Conservation (phyloP, 768 basidiomycete species). For the Hortiboletus flavorubellus region DNA sequence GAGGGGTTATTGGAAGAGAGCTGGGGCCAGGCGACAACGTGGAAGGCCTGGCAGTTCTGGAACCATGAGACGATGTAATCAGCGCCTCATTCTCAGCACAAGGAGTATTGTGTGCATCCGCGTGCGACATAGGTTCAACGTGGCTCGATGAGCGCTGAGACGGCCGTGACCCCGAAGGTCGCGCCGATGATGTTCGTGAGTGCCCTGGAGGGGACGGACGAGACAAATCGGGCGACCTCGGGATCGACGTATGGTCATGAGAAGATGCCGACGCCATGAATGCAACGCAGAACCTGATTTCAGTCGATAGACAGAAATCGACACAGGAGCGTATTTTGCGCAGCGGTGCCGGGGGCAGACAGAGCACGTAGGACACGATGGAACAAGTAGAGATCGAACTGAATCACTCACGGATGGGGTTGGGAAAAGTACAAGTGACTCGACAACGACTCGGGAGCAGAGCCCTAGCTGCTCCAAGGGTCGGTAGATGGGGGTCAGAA, state of each 20-base stretch:
- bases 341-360: conserved; percentile 18
- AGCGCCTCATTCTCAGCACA: conserved; percentile 45
- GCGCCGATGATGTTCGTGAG: conserved; percentile 32
- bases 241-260: conserved; percentile 16
- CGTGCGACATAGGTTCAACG: conserved; percentile 14
- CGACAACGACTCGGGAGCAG: conserved; percentile 20
- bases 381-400: conserved; percentile 25
- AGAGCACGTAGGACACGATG: conserved; percentile 30
- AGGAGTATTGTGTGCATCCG: conserved; percentile 24
- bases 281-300: conserved; percentile 21
- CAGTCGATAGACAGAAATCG: conserved; percentile 31
- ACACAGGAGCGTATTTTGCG: conserved; percentile 11
- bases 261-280: conserved; percentile 15
- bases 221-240: conserved; percentile 33
- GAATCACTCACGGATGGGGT: conserved; percentile 27
- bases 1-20: conserved; percentile 23
- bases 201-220: conserved; percentile 28
- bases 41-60: conserved; percentile 53
- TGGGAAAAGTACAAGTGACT: conserved; percentile 18
- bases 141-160: conserved; percentile 25
- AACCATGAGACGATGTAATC: conserved; percentile 37
- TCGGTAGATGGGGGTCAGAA: conserved; percentile 17
- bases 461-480: conserved; percentile 15
- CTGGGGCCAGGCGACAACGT: conserved; percentile 45
- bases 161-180: conserved; percentile 16